phyloP scores from a whole-genome alignment of 768 basidiomycete species.

The Hygrocybe coccinea region DNA sequence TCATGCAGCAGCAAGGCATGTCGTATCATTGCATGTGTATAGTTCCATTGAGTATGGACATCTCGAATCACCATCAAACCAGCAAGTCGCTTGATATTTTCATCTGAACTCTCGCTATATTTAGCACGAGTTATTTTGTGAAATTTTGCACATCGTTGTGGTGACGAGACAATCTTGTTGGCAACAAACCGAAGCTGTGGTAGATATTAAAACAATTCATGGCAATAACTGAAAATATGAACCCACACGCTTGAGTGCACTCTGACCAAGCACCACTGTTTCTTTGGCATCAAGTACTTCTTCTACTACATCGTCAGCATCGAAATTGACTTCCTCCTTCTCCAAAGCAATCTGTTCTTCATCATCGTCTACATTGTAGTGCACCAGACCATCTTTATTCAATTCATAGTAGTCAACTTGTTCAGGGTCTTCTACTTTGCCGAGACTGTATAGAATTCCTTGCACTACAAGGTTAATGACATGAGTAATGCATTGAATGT shows the following conservation, averaged over 20 bases:
- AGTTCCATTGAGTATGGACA: constrained; percentile 33
- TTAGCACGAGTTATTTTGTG: constrained; percentile 12
- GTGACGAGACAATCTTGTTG: constrained; percentile 30
- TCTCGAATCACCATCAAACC: constrained; percentile 30
- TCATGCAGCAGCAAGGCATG: constrained; percentile 21
- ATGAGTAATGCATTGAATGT: constrained; percentile 29
- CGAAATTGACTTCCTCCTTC: constrained; percentile 10
- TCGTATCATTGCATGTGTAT: constrained; percentile 32
- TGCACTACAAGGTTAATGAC: background rate
- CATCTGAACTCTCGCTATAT: constrained; percentile 8
- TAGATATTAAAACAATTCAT: too few relatives aligned
- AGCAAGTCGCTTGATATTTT: background rate
- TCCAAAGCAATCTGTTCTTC: constrained; percentile 5
- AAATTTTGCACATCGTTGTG: constrained; percentile 25
- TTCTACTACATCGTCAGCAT: too few relatives aligned
- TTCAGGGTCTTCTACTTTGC: background rate
- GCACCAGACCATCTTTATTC: background rate
- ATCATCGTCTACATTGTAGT: constrained; percentile 14
- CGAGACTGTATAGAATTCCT: background rate
- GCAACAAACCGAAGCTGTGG: constrained; percentile 26
- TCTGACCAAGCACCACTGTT: too few relatives aligned
- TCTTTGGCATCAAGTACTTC: too few relatives aligned
- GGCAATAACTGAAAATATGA: background rate
- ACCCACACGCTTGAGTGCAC: too few relatives aligned
- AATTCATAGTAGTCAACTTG: background rate